These are phyloP conservation scores for Aspergillus nomiae DNA, from an alignment of 2,329 filamentous ascomycete genomes.

Conservation along the genomic window DNA sequence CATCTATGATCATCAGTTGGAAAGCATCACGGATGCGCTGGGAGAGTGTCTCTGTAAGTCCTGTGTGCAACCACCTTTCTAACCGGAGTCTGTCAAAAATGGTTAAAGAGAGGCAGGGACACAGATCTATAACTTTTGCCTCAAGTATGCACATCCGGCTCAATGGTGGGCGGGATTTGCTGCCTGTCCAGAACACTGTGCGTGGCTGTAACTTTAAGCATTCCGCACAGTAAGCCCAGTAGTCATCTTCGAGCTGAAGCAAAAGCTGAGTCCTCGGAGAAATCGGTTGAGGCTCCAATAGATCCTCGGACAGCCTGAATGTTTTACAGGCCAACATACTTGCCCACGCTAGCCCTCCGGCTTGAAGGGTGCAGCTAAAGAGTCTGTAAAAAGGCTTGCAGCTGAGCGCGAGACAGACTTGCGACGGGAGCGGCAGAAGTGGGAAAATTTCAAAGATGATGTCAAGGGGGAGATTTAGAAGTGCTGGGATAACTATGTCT, in stretches of 20 bases:
- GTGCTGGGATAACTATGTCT: too few relatives aligned
- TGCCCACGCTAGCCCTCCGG: conserved; percentile 2
- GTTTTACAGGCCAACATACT: not conserved
- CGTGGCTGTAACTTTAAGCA: not conserved
- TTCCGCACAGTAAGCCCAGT: not conserved
- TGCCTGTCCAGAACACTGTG: not conserved
- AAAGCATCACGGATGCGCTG: not conserved
- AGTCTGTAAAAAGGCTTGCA: conserved; percentile 5
- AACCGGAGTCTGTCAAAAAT: not conserved
- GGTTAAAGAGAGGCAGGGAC: not conserved
- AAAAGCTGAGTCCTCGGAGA: conserved; percentile 1
- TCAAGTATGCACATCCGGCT: not conserved
- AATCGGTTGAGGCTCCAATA: not conserved
- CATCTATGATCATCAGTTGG: not conserved
- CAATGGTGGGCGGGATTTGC: not conserved
- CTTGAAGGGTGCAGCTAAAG: not conserved
- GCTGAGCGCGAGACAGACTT: conserved; percentile 8
- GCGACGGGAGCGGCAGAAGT: conserved; percentile 1
- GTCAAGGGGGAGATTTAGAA: not conserved
- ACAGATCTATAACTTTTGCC: not conserved
- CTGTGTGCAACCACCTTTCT: not conserved
- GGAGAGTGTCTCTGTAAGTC: not conserved
- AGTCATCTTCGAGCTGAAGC: not conserved
- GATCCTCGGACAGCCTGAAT: not conserved
- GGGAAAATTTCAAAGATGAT: conserved; percentile 1